These are phyloP conservation scores for Lathyrus aphaca DNA, from an alignment of 306 rosid genomes.

Conservation along the genomic window DNA sequence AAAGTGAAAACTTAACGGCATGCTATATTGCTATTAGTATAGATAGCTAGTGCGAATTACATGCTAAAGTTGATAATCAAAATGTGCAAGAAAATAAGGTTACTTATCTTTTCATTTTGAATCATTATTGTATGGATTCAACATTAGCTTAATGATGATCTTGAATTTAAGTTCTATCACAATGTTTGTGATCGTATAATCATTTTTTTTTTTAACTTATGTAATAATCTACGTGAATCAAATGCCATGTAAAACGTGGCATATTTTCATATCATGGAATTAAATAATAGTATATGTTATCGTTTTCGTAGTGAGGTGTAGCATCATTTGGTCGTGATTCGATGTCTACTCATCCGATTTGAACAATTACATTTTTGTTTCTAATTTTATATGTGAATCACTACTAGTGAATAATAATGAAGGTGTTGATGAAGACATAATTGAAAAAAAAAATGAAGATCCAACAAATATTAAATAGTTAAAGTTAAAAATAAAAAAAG, in stretches of 20 bases:
- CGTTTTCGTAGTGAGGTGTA: too few species aligned
- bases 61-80: conserved; percentile 33
- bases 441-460: too few species aligned
- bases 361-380: neutral
- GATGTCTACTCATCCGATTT: neutral
- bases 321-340: neutral
- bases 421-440: too few species aligned
- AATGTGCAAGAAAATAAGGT: conserved; percentile 43
- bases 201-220: neutral
- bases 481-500: too few species aligned
- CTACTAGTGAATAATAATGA: too few species aligned
- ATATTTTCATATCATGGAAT: neutral
- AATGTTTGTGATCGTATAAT: neutral
- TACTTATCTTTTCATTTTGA: conserved; percentile 46
- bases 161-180: conserved; percentile 31
- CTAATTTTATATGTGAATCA: too few species aligned
- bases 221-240: conserved; percentile 27
- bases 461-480: too few species aligned
- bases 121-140: conserved; percentile 43
- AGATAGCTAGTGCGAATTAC: conserved; percentile 35
- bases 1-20: conserved; percentile 58
- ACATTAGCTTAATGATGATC: conserved; percentile 42
- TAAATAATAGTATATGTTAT: conserved; percentile 6
- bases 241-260: conserved; percentile 35
- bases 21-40: conserved; percentile 17